Conservation (phyloP, 2,329 filamentous ascomycete species). For the Aureobasidium leucospermi region DNA sequence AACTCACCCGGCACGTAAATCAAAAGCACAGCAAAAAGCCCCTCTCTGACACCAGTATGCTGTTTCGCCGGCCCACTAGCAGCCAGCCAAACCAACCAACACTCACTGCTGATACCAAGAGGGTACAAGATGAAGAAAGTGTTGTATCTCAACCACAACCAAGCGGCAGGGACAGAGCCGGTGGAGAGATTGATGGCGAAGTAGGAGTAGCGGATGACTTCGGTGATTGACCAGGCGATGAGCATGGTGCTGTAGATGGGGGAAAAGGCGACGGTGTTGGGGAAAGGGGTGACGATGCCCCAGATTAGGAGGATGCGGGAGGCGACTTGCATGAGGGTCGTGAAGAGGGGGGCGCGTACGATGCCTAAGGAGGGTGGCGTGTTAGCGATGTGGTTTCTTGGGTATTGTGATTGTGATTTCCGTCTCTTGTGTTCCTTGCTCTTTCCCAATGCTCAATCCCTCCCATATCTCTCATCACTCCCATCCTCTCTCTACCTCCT, state of each 20-base stretch:
- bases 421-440: neutral
- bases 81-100: slow-evolving; percentile 45
- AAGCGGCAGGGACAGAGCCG: slow-evolving; percentile 50
- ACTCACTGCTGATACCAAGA: slow-evolving; percentile 82
- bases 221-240: slow-evolving; percentile 79
- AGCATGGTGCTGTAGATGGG: slow-evolving; percentile 71
- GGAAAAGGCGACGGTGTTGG: slow-evolving; percentile 49
- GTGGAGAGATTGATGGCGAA: slow-evolving; percentile 66
- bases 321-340: slow-evolving; percentile 84
- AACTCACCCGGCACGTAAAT: slow-evolving; percentile 73
- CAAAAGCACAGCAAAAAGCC: slow-evolving; percentile 48
- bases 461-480: too few species aligned
- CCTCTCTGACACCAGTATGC: neutral
- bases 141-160: slow-evolving; percentile 78
- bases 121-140: slow-evolving; percentile 92
- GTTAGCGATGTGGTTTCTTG: neutral
- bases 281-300: slow-evolving; percentile 71
- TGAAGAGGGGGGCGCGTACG: slow-evolving; percentile 76
- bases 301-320: slow-evolving; percentile 84
- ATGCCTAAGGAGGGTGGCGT: slow-evolving; percentile 64
- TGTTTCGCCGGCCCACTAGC: neutral
- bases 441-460: neutral
- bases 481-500: neutral
- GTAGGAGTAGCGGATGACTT: slow-evolving; percentile 88
- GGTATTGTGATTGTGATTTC: neutral